Conservation (phyloP, 345 rosid genomes). For the Pelargonium nanum region DNA sequence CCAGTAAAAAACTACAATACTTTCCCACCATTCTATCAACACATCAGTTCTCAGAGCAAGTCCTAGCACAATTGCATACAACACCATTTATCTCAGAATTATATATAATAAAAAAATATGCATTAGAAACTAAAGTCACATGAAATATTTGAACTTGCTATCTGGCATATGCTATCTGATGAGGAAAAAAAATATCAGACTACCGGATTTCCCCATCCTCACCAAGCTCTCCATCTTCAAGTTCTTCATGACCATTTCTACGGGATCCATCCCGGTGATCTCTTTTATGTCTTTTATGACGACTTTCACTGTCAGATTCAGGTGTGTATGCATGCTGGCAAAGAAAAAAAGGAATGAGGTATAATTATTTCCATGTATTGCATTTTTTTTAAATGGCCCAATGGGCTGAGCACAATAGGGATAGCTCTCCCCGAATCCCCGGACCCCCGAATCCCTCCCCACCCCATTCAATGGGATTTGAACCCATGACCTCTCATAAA, state of each 20-base stretch:
- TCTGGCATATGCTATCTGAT: neutral
- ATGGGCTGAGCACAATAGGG: too few species aligned
- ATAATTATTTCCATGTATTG: neutral
- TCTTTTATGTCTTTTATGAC: slow-evolving; percentile 67
- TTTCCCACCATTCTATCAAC: neutral
- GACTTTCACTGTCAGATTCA: slow-evolving; percentile 67
- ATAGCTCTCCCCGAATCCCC: too few species aligned
- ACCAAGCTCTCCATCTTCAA: slow-evolving; percentile 95
- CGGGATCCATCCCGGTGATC: slow-evolving; percentile 65
- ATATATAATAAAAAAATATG: slow-evolving; percentile 14
- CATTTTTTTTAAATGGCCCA: neutral
- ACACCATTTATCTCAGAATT: too few species aligned
- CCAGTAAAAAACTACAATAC: neutral
- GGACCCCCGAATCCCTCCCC: too few species aligned
- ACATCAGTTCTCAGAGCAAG: neutral
- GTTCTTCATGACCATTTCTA: slow-evolving; percentile 57
- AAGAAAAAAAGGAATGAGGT: slow-evolving; percentile 1
- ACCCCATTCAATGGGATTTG: too few species aligned
- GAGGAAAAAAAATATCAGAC: neutral
- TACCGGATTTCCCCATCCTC: slow-evolving; percentile 79
- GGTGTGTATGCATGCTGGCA: slow-evolving; percentile 70
- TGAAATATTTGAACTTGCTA: neutral
- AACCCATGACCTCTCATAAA: too few species aligned
- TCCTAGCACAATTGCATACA: neutral
- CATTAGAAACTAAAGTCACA: slow-evolving; percentile 8